Evolutionary conservation across 768 basidiomycete genomes (phyloP), one percentile per base, ranked within the genome.

Genomic region (Holtermanniella nyarrowii): DNA sequence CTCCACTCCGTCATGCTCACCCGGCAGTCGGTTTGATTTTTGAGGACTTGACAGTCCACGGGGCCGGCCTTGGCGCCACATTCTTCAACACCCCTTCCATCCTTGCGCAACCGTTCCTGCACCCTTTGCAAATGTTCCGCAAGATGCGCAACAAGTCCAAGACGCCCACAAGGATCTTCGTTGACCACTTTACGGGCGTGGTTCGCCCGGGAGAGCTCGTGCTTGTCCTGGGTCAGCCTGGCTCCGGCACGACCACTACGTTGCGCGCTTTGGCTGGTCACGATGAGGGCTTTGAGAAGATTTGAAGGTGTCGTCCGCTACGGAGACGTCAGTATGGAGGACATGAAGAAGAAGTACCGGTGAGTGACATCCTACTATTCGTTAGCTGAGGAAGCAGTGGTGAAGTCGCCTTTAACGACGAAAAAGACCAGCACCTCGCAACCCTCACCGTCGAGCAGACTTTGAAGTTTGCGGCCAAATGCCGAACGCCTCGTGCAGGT

Each of bases 221-320:
- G 59, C 45, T 65, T 31, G 63, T 69, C 1, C 58, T 89, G 18
- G 88, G 88, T 4, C 77, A 85, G 25, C 88, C 88, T 0, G 87
- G 86, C 13, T 81, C 83, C 0, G 88, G 89, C 0, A 89, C 87
- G 66, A 82, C 79, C 22, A 87, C 89, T 0, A 74, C 93, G 42
- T 79, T 95, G 50, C 86, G 87, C 67, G 77, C 78, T 0, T 75
- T 91, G 24, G 77, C 88, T 7, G 88, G 89, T 59, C 79, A 82
- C 52, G 79, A 81, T 0, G 69, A 73, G 2, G 85, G 85, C 52
- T 90, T 77, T 58, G 77, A 84, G 52, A 66, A 74, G 1, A 77
- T n/a, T 90, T 12, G 69, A 79, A 27, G 88, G 88, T 20, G 75
- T 81, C 0, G 77, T 88, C 1, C 73, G 74, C 42, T 93, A 89